Conservation (phyloP, 2,329 filamentous ascomycete genomes). For the Ascochyta lentis region DNA sequence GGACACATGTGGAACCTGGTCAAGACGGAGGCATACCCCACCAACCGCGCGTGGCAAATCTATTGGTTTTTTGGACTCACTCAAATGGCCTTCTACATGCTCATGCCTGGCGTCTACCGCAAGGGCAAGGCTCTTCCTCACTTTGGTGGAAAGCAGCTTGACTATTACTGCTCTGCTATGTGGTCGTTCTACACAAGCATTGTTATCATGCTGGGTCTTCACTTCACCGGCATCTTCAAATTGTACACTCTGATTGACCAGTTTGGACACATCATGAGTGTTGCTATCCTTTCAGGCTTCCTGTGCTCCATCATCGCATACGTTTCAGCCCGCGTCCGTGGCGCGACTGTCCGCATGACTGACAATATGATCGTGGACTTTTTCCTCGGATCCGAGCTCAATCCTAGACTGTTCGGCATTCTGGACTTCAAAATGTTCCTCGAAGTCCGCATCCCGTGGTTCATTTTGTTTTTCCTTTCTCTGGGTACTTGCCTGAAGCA, state of each 20-base stretch:
- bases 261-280: constrained; percentile 90
- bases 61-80: constrained; percentile 95
- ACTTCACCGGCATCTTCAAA: constrained; percentile 84
- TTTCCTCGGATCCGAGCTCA: constrained; percentile 88
- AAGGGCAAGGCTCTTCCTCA: constrained; percentile 89
- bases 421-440: constrained; percentile 96
- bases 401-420: constrained; percentile 83
- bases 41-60: constrained; percentile 82
- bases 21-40: constrained; percentile 85
- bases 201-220: constrained; percentile 70
- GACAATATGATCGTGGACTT: constrained; percentile 83
- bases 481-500: constrained; percentile 80
- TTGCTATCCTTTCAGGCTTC: constrained; percentile 91
- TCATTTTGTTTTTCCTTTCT: constrained; percentile 80
- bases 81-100: constrained; percentile 81
- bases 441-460: constrained; percentile 92
- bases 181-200: constrained; percentile 89
- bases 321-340: constrained; percentile 79
- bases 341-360: constrained; percentile 90
- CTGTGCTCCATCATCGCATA: constrained; percentile 84
- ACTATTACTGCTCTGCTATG: constrained; percentile 93
- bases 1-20: constrained; percentile 73
- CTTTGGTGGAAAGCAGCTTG: constrained; percentile 81
- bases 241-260: constrained; percentile 93
- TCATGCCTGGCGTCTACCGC: constrained; percentile 84